A percentile compares a stretch with the other conserved stretches of the same genome.
Evolutionary conservation across 352 stramenopile genomes (phyloP).

Genomic region (Plasmopara halstedii): DNA sequence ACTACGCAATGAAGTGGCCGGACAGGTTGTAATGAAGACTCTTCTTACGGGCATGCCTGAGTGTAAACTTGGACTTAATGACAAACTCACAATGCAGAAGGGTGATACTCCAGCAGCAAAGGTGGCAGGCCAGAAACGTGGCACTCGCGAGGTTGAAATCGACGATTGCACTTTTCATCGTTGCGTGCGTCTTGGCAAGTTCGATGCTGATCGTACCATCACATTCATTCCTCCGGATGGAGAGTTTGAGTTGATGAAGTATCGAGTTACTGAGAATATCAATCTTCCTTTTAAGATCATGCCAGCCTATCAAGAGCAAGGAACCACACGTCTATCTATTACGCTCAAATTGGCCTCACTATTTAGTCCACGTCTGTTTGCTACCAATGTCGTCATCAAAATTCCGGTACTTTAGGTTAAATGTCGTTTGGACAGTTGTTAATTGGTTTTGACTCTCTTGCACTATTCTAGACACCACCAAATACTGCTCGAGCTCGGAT

Average conservation of each 20-base stretch:
- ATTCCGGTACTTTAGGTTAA: constrained; percentile 41
- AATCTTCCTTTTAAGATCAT: constrained; percentile 98
- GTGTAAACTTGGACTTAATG: constrained; percentile 98
- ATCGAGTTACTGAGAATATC: constrained; percentile 96
- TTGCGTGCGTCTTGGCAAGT: constrained; percentile 96
- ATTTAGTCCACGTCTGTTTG: constrained; percentile 95
- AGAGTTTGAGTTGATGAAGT: constrained; percentile 99
- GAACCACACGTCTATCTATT: constrained; percentile 66
- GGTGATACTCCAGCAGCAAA: constrained; percentile 54
- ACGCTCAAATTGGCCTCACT: constrained; percentile 87
- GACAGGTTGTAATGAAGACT: constrained; percentile 96
- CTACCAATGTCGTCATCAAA: constrained; percentile 96
- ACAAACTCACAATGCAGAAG: constrained; percentile 98
- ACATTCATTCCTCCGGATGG: constrained; percentile 98
- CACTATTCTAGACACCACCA: constrained; percentile 60
- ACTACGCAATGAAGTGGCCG: constrained; percentile 94
- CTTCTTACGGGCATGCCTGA: constrained; percentile 98
- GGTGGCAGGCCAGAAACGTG: constrained; percentile 62
- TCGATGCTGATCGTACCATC: constrained; percentile 95
- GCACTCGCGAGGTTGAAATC: constrained; percentile 84
- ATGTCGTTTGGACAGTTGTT: background rate
- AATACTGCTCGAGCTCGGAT: constrained; percentile 96
- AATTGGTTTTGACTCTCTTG: background rate
- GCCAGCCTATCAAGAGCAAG: constrained; percentile 94
- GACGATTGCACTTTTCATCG: constrained; percentile 99